These are phyloP conservation scores for Globisporangium camurandrum DNA, from an alignment of 352 stramenopile species.

Conservation along the genomic window DNA sequence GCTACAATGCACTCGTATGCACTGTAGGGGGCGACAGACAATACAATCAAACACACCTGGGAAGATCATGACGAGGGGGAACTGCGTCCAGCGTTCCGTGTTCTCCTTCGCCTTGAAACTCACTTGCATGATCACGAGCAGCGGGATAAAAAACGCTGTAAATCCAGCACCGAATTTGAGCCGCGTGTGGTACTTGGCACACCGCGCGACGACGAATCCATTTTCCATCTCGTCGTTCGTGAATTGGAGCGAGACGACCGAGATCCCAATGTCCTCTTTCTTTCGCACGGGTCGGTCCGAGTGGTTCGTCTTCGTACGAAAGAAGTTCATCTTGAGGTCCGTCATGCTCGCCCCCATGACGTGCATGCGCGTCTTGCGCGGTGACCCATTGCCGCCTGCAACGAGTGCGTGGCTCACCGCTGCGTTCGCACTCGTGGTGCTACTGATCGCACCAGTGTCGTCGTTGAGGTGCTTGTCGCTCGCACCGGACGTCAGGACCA, in stretches of 20 bases:
- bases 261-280: conserved; percentile 78
- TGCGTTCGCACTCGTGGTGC: conserved; percentile 19
- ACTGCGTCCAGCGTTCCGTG: conserved; percentile 51
- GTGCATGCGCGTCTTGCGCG: conserved; percentile 33
- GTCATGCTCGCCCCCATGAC: conserved; percentile 49
- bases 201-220: conserved; percentile 37
- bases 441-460: conserved; percentile 23
- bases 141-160: conserved; percentile 75
- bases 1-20: neutral
- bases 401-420: conserved; percentile 1
- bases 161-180: conserved; percentile 68
- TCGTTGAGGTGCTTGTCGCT: conserved; percentile 12
- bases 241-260: conserved; percentile 61
- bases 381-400: conserved; percentile 11
- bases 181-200: conserved; percentile 64
- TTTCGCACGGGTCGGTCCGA: conserved; percentile 21
- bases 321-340: conserved; percentile 71
- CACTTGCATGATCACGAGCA: conserved; percentile 83
- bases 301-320: conserved; percentile 34
- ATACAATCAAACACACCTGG: conserved; percentile 35
- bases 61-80: conserved; percentile 78
- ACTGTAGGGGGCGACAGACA: too few species aligned
- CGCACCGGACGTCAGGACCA: conserved; percentile 9
- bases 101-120: conserved; percentile 70
- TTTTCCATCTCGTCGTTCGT: conserved; percentile 62